Base-by-base conservation (phyloP, 2,329 filamentous ascomycete genomes). In the Westerdykella ornata region DNA sequence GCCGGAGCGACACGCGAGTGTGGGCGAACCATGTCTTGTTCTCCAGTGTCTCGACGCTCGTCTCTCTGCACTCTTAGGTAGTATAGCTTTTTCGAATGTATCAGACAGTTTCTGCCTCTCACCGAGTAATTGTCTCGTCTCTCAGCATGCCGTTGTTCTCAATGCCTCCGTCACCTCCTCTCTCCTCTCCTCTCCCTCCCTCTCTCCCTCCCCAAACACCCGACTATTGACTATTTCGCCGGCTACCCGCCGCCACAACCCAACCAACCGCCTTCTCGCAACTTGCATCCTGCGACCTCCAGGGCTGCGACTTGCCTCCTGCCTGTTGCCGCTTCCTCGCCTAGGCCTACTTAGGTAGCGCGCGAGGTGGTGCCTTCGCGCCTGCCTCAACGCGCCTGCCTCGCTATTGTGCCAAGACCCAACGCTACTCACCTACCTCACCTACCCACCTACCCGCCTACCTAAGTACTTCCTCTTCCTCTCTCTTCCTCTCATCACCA, bases 181-280 rank as follows among this genome's bases (percentile, higher is more conserved):
- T 32, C 37, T 33, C 20, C 31, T 29, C 32, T 9, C n/a, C 28
- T 29, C 39, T 18, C 13, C 20, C 35, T 31, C 38, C 29, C 35
- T 33, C 44, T 29, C 34, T 35, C 9, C 14, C 34, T 29, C 29
- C 18, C 19, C 22, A 14, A 9, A 28, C 35, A 17, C 30, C 38
- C 35, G 26, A 26, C 39, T 37, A 6, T 29, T 13, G 7, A 38
- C 37, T 29, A 18, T n/a, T 4, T 26, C 22, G 8, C 22, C 22
- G 22, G 22, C 22, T 26, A 9, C 22, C 8, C 22, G 22, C 22
- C 22, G 22, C 22, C 7, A 7, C 30, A 11, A 33, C 30, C 7
- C 13, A 15, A 33, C 30, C 30, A 3, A 8, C 30, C 7, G 22
- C 3, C 22, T 8, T 26, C 22, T 2, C 22, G 22, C 22, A 26